Base-by-base conservation (phyloP, 169 alveolate species). In the Cryptosporidium sp. region DNA sequence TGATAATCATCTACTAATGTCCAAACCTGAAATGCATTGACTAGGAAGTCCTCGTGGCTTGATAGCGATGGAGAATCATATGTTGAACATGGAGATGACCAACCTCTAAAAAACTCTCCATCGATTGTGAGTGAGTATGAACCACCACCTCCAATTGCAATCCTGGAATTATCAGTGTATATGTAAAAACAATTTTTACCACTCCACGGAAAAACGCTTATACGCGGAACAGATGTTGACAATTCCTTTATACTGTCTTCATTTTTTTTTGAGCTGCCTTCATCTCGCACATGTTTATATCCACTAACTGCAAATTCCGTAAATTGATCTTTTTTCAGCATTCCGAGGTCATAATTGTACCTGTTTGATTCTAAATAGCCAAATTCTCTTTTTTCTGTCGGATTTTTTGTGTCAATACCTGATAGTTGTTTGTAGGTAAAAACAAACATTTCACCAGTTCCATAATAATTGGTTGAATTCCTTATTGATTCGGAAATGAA, bases 381-480 rank as follows among this genome's bases (percentile, higher is more conserved):
- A 3, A 62, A 10, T 61, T 80, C 69, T 1, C 16, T 21, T 18
- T 62, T 39, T 18, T 3, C 43, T 21, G 45, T 50, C 31, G 71
- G 12, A 31, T 2, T 33, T 21, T 80, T 43, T 29, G 23, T 41
- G 8, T 16, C 48, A 26, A 37, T 23, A 23, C 2, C n/a, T 0
- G 86, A 70, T 85, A 70, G 29, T 71, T 69, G 73, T n/a, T 52
- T 70, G 37, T 73, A 73, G 2, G 75, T 70, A 52, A 58, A 73
- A 23, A 86, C 94, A 84, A 95, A 94, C 85, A 94, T 95, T 59
- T 95, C 96, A 33, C 95, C 96, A 23, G 97, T 93, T 48, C 97
- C 97, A 59, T 95, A 95, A 86, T 93, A 94, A 61, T 92, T 87
- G 67, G 91, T 86, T 37, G 92, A 92, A 80, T 92, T 85, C 45